phyloP scores from a whole-genome alignment of 331 rosid species.

The Stylosanthes scabra region DNA sequence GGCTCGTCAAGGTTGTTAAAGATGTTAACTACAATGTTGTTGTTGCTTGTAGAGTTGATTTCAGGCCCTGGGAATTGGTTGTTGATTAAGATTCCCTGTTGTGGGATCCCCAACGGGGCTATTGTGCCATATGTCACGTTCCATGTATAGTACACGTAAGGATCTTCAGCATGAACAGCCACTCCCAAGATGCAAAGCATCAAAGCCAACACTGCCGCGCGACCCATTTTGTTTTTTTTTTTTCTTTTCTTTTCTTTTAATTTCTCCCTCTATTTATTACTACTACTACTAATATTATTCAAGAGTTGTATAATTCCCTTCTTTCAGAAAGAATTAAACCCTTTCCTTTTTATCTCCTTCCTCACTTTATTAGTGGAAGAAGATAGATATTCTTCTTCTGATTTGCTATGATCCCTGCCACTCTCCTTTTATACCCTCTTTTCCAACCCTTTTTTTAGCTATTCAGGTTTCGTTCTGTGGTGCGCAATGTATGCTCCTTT shows the following conservation, averaged over 20 bases:
- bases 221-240: constrained; percentile 11
- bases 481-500: not conserved
- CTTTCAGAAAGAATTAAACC: not conserved
- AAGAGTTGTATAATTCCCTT: not conserved
- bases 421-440: not conserved
- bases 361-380: constrained; percentile 13
- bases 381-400: constrained; percentile 25
- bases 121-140: constrained; percentile 73
- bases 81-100: constrained; percentile 73
- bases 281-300: no score
- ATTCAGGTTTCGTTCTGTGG: not conserved
- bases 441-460: not conserved
- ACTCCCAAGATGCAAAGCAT: constrained; percentile 24
- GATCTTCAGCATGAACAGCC: constrained; percentile 58
- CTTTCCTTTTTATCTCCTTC: constrained; percentile 27
- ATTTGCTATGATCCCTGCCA: not conserved
- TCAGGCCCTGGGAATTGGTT: constrained; percentile 78
- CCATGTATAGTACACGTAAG: constrained; percentile 69
- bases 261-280: no score
- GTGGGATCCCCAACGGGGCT: constrained; percentile 71
- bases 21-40: constrained; percentile 59
- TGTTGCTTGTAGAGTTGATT: constrained; percentile 72
- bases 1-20: constrained; percentile 75
- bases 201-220: not conserved
- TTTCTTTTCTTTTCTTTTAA: not conserved